These are phyloP conservation scores for Selaginella moellendorffii DNA, from an alignment of 75 land plant genomes.

Conservation along the genomic window DNA sequence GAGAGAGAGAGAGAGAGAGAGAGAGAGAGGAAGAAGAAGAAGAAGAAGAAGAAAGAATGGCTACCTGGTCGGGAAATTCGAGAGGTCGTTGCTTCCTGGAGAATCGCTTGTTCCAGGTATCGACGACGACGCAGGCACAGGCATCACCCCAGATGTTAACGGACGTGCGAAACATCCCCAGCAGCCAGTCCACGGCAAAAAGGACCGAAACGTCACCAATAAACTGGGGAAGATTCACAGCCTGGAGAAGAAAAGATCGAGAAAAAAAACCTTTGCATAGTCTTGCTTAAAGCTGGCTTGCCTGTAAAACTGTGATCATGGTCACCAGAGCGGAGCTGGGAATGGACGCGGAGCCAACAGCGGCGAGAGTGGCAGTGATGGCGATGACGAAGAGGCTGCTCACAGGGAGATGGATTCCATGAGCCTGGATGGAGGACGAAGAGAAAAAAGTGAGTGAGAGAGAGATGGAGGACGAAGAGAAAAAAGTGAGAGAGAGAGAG, in stretches of 20 bases:
- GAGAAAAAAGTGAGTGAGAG: too few species aligned
- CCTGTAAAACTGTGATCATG: conserved; percentile 26
- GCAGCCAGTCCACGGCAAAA: conserved; percentile 31
- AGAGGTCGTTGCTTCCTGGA: conserved; percentile 10
- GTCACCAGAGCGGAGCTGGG: conserved; percentile 25
- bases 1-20: too few species aligned
- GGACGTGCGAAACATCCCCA: conserved; percentile 26
- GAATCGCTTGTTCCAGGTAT: conserved; percentile 16
- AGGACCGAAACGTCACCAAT: conserved; percentile 20
- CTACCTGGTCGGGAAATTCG: too few species aligned
- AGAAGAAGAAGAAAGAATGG: too few species aligned
- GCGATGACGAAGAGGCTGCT: conserved; percentile 22
- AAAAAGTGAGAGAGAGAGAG: neutral
- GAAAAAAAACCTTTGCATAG: neutral
- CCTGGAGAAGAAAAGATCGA: conserved; percentile 10
- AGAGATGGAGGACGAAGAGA: too few species aligned
- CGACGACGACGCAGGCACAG: conserved; percentile 23
- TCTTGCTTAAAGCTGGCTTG: neutral
- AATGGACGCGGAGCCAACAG: conserved; percentile 29
- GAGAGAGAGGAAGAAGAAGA: too few species aligned
- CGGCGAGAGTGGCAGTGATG: conserved; percentile 23
- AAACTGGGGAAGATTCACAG: conserved; percentile 13
- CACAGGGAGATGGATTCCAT: conserved; percentile 17
- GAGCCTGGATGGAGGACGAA: conserved; percentile 24
- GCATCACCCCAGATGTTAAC: conserved; percentile 31